These are phyloP conservation scores for Apiotrichum gamsii DNA, from an alignment of 1,284 basidiomycete species.

Conservation along the genomic window DNA sequence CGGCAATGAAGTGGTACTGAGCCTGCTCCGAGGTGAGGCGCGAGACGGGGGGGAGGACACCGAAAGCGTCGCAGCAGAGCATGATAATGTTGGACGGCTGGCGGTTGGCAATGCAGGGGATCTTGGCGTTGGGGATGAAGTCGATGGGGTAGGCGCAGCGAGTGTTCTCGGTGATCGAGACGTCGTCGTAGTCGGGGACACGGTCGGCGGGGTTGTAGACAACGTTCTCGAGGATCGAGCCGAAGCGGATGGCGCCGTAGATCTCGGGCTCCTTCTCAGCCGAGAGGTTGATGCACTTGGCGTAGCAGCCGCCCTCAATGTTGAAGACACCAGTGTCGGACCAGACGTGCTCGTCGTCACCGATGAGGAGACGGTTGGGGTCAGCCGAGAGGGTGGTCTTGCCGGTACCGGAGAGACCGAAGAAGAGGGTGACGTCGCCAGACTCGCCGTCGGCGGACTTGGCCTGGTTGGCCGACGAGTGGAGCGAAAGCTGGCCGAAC, in stretches of 20 bases:
- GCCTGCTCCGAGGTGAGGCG: constrained; percentile 91
- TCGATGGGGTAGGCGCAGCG: constrained; percentile 98
- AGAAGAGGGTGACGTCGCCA: constrained; percentile 95
- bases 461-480: constrained; percentile 87
- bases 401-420: constrained; percentile 95
- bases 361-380: constrained; percentile 81
- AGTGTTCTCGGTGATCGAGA: constrained; percentile 97
- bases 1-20: constrained; percentile 94
- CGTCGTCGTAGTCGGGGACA: constrained; percentile 89
- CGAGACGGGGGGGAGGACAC: constrained; percentile 93
- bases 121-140: constrained; percentile 90
- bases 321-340: constrained; percentile 98
- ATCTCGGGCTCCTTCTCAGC: constrained; percentile 96
- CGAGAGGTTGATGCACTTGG: constrained; percentile 95
- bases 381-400: constrained; percentile 97
- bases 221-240: constrained; percentile 97
- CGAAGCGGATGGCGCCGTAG: constrained; percentile 89
- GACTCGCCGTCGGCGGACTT: constrained; percentile 64
- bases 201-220: constrained; percentile 89
- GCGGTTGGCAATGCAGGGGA: constrained; percentile 75
- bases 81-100: constrained; percentile 91
- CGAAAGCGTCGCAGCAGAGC: constrained; percentile 97
- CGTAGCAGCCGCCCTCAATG: constrained; percentile 99
- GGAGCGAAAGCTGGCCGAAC: constrained; percentile 94
- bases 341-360: constrained; percentile 98